A percentile compares a stretch with the other conserved stretches of the same genome.
Evolutionary conservation across 768 basidiomycete species (phyloP).

Genomic region (Amanita brunnescens): DNA sequence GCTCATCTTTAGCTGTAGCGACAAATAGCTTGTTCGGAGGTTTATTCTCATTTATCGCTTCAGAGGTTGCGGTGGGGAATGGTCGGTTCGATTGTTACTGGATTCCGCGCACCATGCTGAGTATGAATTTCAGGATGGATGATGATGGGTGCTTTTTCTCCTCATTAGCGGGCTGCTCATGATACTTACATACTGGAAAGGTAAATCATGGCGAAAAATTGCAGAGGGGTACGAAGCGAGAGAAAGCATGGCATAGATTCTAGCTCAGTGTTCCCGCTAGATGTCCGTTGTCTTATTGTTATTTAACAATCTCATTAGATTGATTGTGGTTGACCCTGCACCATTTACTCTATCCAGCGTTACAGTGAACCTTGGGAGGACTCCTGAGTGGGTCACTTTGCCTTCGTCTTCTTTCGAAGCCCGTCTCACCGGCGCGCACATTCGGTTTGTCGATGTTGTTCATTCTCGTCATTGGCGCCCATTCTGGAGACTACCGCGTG

Average conservation of each 20-base stretch:
- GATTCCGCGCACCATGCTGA: not conserved
- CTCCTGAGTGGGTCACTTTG: too few species aligned
- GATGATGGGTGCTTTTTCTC: conserved; percentile 53
- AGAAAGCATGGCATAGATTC: not conserved
- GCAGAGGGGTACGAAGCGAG: not conserved
- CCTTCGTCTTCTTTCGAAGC: too few species aligned
- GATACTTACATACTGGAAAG: conserved; percentile 52
- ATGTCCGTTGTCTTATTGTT: too few species aligned
- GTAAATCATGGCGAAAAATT: conserved; percentile 45
- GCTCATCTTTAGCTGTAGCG: conserved; percentile 68
- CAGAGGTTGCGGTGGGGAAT: conserved; percentile 53
- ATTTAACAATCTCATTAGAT: too few species aligned
- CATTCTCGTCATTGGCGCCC: too few species aligned
- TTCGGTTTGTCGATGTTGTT: too few species aligned
- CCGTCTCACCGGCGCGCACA: too few species aligned
- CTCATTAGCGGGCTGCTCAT: conserved; percentile 44
- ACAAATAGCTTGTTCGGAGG: conserved; percentile 75
- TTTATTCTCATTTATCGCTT: conserved; percentile 52
- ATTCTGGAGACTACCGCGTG: too few species aligned
- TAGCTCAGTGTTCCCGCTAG: too few species aligned
- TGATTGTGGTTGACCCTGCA: too few species aligned
- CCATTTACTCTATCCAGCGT: too few species aligned
- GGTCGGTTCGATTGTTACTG: not conserved
- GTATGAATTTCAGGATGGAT: conserved; percentile 53
- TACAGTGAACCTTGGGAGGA: too few species aligned